A percentile compares a stretch with the other conserved stretches of the same genome.
These are phyloP conservation scores for Cryptococcus amylolentus DNA, from an alignment of 1,284 basidiomycete genomes.

Conservation along the genomic window DNA sequence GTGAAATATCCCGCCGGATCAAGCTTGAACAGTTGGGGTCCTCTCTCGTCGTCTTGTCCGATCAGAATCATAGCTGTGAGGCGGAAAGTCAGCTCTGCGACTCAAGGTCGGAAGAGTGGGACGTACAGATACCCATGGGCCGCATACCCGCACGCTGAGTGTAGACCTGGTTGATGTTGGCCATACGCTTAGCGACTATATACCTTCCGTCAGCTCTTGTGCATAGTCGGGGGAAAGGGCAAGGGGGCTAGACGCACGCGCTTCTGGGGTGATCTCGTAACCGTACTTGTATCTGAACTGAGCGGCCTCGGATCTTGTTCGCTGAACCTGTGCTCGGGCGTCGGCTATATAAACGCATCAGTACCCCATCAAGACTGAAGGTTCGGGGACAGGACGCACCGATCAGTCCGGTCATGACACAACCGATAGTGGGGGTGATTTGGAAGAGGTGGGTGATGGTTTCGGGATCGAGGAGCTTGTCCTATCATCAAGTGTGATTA, in stretches of 20 bases:
- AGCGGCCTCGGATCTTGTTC: conserved; percentile 87
- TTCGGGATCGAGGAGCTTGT: conserved; percentile 93
- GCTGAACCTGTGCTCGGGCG: conserved; percentile 81
- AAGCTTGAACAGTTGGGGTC: conserved; percentile 95
- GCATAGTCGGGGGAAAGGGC: too few species aligned
- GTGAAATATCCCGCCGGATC: conserved; percentile 99
- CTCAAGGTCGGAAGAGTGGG: background rate
- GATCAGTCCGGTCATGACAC: conserved; percentile 93
- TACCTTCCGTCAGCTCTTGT: background rate
- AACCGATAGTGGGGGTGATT: conserved; percentile 94
- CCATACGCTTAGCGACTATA: conserved; percentile 80
- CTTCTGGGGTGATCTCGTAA: conserved; percentile 95
- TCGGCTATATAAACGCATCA: conserved; percentile 62
- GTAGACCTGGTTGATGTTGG: conserved; percentile 99
- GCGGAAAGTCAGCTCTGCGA: background rate
- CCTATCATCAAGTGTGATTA: conserved; percentile 55
- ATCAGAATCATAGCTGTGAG: conserved; percentile 87
- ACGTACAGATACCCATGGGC: conserved; percentile 83
- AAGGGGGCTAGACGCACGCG: conserved; percentile 49
- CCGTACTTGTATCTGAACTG: conserved; percentile 96
- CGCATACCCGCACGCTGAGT: conserved; percentile 97
- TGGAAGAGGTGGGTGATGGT: conserved; percentile 96
- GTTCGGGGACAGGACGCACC: conserved; percentile 55
- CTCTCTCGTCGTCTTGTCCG: conserved; percentile 80
- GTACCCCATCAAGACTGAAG: background rate